phyloP scores from a whole-genome alignment of 495 filamentous ascomycete genomes.

The Talaromyces borbonicus region DNA sequence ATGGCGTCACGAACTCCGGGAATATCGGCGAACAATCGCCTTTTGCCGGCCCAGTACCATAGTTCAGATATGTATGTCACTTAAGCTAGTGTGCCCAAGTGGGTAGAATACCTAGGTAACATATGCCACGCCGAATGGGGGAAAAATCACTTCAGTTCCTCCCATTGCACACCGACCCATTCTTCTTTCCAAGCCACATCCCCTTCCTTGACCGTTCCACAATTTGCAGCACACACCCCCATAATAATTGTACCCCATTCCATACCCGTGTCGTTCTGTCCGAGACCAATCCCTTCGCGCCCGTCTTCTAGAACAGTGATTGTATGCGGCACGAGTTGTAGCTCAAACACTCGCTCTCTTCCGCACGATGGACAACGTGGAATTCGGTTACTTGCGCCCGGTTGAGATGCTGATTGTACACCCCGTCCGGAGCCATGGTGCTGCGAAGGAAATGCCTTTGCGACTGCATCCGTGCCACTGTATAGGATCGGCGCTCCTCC shows the following conservation, averaged over 20 bases:
- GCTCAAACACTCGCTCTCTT: slow-evolving; percentile 69
- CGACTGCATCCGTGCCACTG: slow-evolving; percentile 62
- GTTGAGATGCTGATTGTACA: slow-evolving; percentile 21
- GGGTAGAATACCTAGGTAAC: no score
- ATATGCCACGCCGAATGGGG: no score
- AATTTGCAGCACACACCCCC: slow-evolving; percentile 71
- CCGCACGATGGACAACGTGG: slow-evolving; percentile 73
- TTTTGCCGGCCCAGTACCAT: no score
- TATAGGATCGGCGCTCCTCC: slow-evolving; percentile 73
- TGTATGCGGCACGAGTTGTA: slow-evolving; percentile 83
- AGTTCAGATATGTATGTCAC: no score
- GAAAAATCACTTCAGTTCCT: slow-evolving; percentile 47
- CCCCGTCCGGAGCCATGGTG: slow-evolving; percentile 15
- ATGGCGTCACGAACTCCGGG: no score
- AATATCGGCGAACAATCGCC: no score
- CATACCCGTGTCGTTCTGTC: slow-evolving; percentile 67
- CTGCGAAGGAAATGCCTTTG: slow-evolving; percentile 46
- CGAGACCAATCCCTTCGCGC: slow-evolving; percentile 49
- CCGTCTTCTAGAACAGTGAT: slow-evolving; percentile 83
- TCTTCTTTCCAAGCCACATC: slow-evolving; percentile 73
- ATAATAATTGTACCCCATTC: slow-evolving; percentile 96
- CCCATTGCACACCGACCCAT: slow-evolving; percentile 97
- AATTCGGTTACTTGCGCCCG: slow-evolving; percentile 33
- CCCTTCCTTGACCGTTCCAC: slow-evolving; percentile 42
- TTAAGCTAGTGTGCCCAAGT: no score